A percentile compares a stretch with the other conserved stretches of the same genome.
Evolutionary conservation across 2,329 filamentous ascomycete genomes (phyloP).

Genomic region (Monilinia polystroma): DNA sequence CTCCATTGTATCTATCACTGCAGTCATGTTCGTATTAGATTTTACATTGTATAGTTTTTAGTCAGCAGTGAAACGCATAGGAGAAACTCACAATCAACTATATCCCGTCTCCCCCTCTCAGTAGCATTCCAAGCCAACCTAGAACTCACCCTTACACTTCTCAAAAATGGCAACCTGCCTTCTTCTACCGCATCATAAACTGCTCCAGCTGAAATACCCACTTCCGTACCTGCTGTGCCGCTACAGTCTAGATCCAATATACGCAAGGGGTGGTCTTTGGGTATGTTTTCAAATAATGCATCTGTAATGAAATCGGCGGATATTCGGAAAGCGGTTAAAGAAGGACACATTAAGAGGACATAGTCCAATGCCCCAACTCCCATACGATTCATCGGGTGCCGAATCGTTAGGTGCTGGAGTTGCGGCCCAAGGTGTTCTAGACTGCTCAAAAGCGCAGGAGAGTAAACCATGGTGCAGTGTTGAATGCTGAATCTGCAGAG

Average conservation of each 20-base stretch:
- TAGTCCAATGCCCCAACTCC: slow-evolving; percentile 31
- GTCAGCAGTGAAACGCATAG: not conserved
- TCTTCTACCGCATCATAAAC: slow-evolving; percentile 38
- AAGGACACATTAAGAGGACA: slow-evolving; percentile 33
- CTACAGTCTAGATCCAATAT: slow-evolving; percentile 41
- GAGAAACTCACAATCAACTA: slow-evolving; percentile 27
- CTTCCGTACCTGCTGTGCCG: slow-evolving; percentile 33
- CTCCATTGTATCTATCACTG: slow-evolving; percentile 35
- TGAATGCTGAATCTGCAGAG: slow-evolving; percentile 38
- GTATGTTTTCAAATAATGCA: slow-evolving; percentile 30
- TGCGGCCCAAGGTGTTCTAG: slow-evolving; percentile 33
- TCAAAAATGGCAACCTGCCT: slow-evolving; percentile 33
- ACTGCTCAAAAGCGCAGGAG: slow-evolving; percentile 28
- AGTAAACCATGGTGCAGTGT: slow-evolving; percentile 37
- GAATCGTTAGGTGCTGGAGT: slow-evolving; percentile 39
- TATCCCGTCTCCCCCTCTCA: slow-evolving; percentile 29
- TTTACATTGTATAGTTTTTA: not conserved
- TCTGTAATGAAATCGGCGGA: slow-evolving; percentile 40
- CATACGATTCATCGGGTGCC: slow-evolving; percentile 39
- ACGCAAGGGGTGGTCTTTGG: slow-evolving; percentile 32
- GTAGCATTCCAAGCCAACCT: slow-evolving; percentile 39
- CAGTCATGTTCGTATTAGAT: not conserved
- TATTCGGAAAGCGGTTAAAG: slow-evolving; percentile 35
- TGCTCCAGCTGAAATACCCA: slow-evolving; percentile 30
- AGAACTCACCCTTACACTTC: slow-evolving; percentile 38